Conservation (phyloP, 495 filamentous ascomycete species). For the Melanomma pulvis-pyrius region DNA sequence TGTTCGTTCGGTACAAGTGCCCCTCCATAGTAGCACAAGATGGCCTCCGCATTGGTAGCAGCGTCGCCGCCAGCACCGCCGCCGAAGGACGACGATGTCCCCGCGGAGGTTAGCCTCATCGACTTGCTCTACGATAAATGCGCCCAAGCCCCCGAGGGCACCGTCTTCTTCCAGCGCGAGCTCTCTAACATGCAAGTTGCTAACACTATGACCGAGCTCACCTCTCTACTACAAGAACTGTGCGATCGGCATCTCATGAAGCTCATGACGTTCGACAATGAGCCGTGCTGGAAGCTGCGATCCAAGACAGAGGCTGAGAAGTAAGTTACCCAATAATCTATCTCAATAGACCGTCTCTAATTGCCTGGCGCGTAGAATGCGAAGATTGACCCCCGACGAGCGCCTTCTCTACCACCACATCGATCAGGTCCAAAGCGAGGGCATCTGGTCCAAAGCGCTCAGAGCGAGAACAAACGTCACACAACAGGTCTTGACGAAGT, state of each 20-base stretch:
- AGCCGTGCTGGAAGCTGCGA: slow-evolving; percentile 35
- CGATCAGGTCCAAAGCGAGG: slow-evolving; percentile 75
- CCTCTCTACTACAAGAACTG: slow-evolving; percentile 26
- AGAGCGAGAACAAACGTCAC: slow-evolving; percentile 75
- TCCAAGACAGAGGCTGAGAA: slow-evolving; percentile 35
- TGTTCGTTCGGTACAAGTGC: slow-evolving; percentile 3
- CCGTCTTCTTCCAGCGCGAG: slow-evolving; percentile 41
- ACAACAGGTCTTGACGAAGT: slow-evolving; percentile 72
- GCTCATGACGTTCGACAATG: slow-evolving; percentile 33
- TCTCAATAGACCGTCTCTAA: not conserved
- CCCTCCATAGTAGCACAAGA: not conserved
- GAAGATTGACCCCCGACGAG: slow-evolving; percentile 59
- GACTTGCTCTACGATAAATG: slow-evolving; percentile 39
- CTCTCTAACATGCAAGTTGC: slow-evolving; percentile 38
- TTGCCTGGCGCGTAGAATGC: slow-evolving; percentile 23
- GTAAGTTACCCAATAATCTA: slow-evolving; percentile 15
- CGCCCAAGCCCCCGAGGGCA: slow-evolving; percentile 24
- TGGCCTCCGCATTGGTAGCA: not conserved
- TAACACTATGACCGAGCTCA: slow-evolving; percentile 23
- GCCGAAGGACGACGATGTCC: not conserved
- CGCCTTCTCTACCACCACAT: slow-evolving; percentile 81
- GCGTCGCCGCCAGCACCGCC: not conserved
- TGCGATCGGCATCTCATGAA: slow-evolving; percentile 31
- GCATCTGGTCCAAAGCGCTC: slow-evolving; percentile 85
- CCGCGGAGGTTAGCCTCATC: not conserved